A percentile compares a stretch with the other conserved stretches of the same genome.
These are phyloP conservation scores for Talaromyces sp. DNA, from an alignment of 2,329 filamentous ascomycete genomes.

Conservation along the genomic window DNA sequence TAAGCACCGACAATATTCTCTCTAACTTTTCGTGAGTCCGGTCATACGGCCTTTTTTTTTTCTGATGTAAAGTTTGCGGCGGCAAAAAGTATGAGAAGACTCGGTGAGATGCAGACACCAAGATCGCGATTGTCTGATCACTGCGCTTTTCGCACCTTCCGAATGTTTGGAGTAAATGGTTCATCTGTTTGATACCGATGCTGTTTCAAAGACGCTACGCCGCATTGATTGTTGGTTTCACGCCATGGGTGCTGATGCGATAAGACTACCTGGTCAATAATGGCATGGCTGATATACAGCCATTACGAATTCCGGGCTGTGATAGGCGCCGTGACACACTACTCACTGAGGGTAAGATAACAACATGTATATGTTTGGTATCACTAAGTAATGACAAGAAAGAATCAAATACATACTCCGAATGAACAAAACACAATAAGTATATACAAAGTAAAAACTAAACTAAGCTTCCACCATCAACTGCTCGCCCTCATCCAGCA, in stretches of 20 bases:
- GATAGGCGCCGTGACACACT: not conserved
- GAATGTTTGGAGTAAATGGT: not conserved
- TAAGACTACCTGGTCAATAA: not conserved
- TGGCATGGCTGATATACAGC: not conserved
- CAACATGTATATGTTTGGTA: not conserved
- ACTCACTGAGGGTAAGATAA: not conserved
- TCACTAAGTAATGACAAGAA: not conserved
- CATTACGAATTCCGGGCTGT: not conserved
- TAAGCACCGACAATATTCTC: not conserved
- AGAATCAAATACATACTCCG: slow-evolving; percentile 5
- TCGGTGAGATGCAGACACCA: not conserved
- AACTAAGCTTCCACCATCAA: slow-evolving; percentile 66
- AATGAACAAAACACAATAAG: slow-evolving; percentile 11
- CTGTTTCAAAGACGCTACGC: not conserved
- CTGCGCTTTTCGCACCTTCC: not conserved
- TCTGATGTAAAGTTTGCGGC: not conserved
- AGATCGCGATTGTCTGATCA: not conserved
- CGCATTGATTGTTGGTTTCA: not conserved
- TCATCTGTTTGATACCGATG: slow-evolving; percentile 1
- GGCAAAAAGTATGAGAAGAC: not conserved
- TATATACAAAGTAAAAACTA: slow-evolving; percentile 13
- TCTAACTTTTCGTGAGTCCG: not conserved
- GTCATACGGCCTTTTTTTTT: not conserved
- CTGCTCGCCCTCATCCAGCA: slow-evolving; percentile 93
- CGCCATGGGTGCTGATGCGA: not conserved